phyloP scores from a whole-genome alignment of 805 yeast species.

The Saturnispora mendoncae region DNA sequence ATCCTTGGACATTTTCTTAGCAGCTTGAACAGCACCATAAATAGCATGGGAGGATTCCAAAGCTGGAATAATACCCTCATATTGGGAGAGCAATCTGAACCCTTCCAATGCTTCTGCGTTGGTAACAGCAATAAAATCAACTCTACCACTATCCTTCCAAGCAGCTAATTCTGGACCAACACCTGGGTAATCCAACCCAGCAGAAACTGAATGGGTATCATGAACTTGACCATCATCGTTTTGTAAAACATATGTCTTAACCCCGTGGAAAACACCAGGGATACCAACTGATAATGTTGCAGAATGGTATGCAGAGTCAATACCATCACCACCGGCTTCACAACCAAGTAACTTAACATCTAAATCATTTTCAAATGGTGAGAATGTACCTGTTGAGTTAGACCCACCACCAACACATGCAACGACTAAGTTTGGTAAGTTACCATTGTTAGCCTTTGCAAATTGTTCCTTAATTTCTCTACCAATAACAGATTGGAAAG shows the following conservation, averaged over 20 bases:
- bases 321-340: constrained; percentile 98
- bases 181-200: constrained; percentile 98
- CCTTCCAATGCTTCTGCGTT: constrained; percentile 94
- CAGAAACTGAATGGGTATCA: constrained; percentile 96
- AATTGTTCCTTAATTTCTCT: constrained; percentile 90
- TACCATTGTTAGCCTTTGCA: constrained; percentile 65
- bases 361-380: constrained; percentile 79
- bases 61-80: constrained; percentile 98
- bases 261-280: constrained; percentile 98
- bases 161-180: constrained; percentile 96
- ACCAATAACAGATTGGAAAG: constrained; percentile 97
- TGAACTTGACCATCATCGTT: constrained; percentile 90
- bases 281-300: constrained; percentile 93
- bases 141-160: constrained; percentile 94
- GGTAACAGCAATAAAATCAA: constrained; percentile 81
- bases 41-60: constrained; percentile 96
- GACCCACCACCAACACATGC: constrained; percentile 99
- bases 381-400: constrained; percentile 91
- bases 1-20: constrained; percentile 72
- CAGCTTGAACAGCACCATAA: constrained; percentile 81
- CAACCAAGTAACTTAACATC: constrained; percentile 81
- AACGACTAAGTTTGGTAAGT: constrained; percentile 85
- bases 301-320: constrained; percentile 80
- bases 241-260: constrained; percentile 87
- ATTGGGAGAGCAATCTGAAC: constrained; percentile 77